Evolutionary conservation across 345 rosid genomes (phyloP).

Genomic region (Anastatica hierochuntica): DNA sequence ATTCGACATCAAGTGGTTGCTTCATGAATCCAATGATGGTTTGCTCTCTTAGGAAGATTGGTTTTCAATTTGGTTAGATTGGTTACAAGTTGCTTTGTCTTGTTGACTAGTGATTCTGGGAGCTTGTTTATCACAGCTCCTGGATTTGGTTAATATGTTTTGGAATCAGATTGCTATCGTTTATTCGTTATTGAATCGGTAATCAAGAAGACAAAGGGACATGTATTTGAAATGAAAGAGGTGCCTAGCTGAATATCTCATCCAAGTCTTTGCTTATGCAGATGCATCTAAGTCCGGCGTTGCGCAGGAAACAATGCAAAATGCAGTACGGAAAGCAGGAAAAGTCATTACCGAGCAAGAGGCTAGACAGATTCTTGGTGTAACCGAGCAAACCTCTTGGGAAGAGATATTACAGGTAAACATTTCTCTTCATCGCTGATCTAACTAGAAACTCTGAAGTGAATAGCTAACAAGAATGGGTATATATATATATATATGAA

Average conservation of each 20-base stretch:
- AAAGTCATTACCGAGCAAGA: slow-evolving; percentile 72
- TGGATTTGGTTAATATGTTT: neutral
- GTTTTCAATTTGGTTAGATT: neutral
- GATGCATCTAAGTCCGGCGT: slow-evolving; percentile 79
- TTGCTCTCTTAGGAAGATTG: neutral
- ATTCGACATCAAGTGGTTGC: too few species aligned
- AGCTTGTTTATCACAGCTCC: neutral
- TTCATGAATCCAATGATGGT: neutral
- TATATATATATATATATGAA: neutral
- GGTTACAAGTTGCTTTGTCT: neutral
- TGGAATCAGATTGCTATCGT: neutral
- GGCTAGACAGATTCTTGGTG: slow-evolving; percentile 88
- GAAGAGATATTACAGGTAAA: slow-evolving; percentile 68
- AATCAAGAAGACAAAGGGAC: neutral
- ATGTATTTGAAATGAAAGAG: neutral
- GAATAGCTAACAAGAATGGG: slow-evolving; percentile 21
- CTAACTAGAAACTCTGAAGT: neutral
- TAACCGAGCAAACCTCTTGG: slow-evolving; percentile 56
- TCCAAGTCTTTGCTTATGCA: slow-evolving; percentile 15
- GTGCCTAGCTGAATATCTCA: slow-evolving; percentile 1
- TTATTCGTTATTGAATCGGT: neutral
- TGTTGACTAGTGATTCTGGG: neutral
- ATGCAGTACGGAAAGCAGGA: slow-evolving; percentile 47
- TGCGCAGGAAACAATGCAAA: slow-evolving; percentile 75
- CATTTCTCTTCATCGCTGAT: neutral